Base-by-base conservation (phyloP, 2,329 filamentous ascomycete species). In the Sclerotinia spermophila region DNA sequence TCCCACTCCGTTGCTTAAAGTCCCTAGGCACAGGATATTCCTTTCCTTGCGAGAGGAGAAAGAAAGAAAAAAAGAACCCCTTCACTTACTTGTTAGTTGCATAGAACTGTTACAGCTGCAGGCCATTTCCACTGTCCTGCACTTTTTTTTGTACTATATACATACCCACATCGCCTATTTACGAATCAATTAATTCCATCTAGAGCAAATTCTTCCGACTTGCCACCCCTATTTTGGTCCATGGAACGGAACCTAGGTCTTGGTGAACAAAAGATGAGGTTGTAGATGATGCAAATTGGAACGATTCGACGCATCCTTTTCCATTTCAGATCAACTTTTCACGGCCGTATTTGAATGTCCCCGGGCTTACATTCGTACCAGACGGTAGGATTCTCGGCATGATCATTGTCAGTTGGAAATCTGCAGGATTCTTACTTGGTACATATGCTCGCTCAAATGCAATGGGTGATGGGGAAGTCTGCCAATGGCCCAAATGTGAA, bases 31-130 rank as follows among this genome's bases (percentile, higher is more conserved):
- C 61, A 64, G 35, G 58, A 21, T 38, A 21, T 38, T 35, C 56
- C 42, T 24, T 55, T n/a, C 45, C 13, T 51, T 35, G 48, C 61
- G 33, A 64, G 30, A 45, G 35, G 61, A 62, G 48, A 51, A 17
- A 44, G 42, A 44, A 17, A 60, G 40, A 35, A n/a, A 24, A 48
- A 40, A 15, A 60, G 24, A 17, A n/a, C 30, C 59, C 60, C 51
- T 65, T 65, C 59, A 59, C 59, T 69, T 69, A 66, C 68, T 66
- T 59, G 68, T 44, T 69, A 69, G 60, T n/a, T 69, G 45, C 68
- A 68, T 62, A 17, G 59, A 44, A 17, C 33, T 45, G 27, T 40
- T 61, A 55, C 53, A 60, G 40, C 66, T 68, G 42, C 66, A 68
- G 61, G 45, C 44, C 33, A 65, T 65, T 65, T 38, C 45, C 33